A percentile compares a stretch with the other conserved stretches of the same genome.
These are phyloP conservation scores for Eremothecium sinecaudum DNA, from an alignment of 1,139 yeast genomes.

Conservation along the genomic window DNA sequence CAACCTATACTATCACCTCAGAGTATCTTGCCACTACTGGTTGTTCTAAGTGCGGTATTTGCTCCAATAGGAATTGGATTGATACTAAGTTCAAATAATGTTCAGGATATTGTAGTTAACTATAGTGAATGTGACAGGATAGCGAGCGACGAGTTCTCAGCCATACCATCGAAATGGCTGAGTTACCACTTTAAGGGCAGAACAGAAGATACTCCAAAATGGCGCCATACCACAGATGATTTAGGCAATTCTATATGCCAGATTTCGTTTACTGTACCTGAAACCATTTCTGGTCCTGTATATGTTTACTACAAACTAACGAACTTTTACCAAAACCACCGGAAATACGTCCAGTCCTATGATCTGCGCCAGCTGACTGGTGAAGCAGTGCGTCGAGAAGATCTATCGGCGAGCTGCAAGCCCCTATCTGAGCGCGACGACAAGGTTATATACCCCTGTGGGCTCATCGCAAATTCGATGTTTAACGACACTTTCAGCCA, in stretches of 20 bases:
- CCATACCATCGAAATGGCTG: conserved; percentile 45
- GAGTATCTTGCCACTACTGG: conserved; percentile 59
- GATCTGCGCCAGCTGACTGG: conserved; percentile 61
- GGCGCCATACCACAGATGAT: conserved; percentile 43
- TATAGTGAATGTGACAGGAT: conserved; percentile 47
- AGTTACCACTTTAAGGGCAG: conserved; percentile 42
- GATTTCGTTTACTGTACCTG: conserved; percentile 51
- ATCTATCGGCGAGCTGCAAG: conserved; percentile 53
- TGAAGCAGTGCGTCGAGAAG: conserved; percentile 39
- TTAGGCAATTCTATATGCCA: conserved; percentile 38
- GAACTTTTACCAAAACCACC: conserved; percentile 68
- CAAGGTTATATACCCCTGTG: conserved; percentile 77
- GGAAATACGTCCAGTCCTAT: conserved; percentile 64
- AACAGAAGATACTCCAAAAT: conserved; percentile 39
- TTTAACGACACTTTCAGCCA: conserved; percentile 75
- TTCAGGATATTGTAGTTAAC: conserved; percentile 49
- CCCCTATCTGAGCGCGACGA: conserved; percentile 57
- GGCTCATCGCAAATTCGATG: conserved; percentile 84
- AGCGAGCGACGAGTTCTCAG: conserved; percentile 34
- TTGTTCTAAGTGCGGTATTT: conserved; percentile 54
- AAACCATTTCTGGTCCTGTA: conserved; percentile 49
- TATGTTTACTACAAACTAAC: conserved; percentile 62
- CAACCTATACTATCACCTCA: conserved; percentile 73
- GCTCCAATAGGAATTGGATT: conserved; percentile 70
- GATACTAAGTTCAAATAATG: conserved; percentile 47